Evolutionary conservation across 2,329 filamentous ascomycete genomes (phyloP), one percentile per base, ranked within the genome.

Genomic region (Phialophora expanda): DNA sequence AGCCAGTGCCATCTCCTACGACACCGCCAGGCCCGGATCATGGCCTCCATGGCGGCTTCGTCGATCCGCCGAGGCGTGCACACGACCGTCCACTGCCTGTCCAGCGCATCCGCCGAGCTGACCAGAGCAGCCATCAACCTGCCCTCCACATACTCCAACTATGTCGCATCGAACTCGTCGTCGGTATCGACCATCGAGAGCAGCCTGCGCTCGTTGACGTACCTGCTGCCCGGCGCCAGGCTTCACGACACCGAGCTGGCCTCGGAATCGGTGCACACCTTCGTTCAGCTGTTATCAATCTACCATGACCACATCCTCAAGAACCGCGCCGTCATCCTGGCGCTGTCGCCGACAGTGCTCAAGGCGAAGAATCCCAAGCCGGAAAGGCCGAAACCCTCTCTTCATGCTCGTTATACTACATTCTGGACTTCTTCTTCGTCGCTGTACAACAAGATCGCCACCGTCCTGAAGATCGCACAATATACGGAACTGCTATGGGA

Each of bases 401-500:
- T 86, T 46, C 86, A 89, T 75, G 83, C 83, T 67, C 82, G 87
- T 69, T 89, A 89, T 73, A 89, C 87, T 44, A 83, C 84, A 68
- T 88, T 87, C 76, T 89, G 86, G 84, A 83, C 83, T 20, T 80
- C 83, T 56, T 83, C 83, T 62, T 89, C 86, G 73, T 82, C 85
- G 4, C 83, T 92, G 9, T 99, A 99, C 78, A 87, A 89, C 66
- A 87, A 91, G 66, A 87, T 96, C 62, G 93, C 94, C 48, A 85
- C 93, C 70, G 82, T 93, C 4, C 82, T 99, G 56, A 92, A 96
- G 76, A 90, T 96, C 80, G 90, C 97, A 28, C 91, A 95, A 72
- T 98, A 98, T 76, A 97, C 93, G 0, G 92, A 99, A 79, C 83
- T 99, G 32, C 81, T 99, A n/a, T 95, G 94, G 86, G 95, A 99